Percentiles rank a stretch among this genome's conserved stretches.
phyloP scores from a whole-genome alignment of 2,329 filamentous ascomycete species.

The Fusarium transvaalense region DNA sequence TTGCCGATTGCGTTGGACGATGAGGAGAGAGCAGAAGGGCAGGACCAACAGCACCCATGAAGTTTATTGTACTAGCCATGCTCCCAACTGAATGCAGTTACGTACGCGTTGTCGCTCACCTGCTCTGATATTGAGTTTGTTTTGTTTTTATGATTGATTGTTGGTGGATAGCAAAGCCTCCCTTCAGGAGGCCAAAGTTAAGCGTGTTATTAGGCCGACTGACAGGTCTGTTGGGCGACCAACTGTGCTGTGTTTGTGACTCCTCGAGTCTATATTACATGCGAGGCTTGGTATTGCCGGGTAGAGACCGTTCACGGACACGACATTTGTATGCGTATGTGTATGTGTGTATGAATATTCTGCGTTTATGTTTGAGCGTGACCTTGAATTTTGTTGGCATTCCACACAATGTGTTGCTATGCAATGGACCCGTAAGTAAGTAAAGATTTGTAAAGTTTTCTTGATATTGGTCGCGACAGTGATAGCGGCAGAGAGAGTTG shows the following conservation, averaged over 20 bases:
- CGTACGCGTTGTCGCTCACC: slow-evolving; percentile 7
- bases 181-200: slow-evolving; percentile 24
- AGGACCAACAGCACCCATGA: neutral
- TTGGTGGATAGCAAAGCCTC: slow-evolving; percentile 19
- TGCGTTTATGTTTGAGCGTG: neutral
- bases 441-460: neutral
- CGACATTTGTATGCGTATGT: neutral
- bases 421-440: neutral
- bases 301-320: neutral
- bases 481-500: neutral
- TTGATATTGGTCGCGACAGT: neutral
- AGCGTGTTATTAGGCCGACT: slow-evolving; percentile 30
- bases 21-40: neutral
- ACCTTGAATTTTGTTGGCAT: slow-evolving; percentile 20
- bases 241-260: neutral
- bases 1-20: slow-evolving; percentile 7
- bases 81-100: slow-evolving; percentile 4
- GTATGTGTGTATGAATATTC: neutral
- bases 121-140: slow-evolving; percentile 10
- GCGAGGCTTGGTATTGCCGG: neutral
- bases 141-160: neutral
- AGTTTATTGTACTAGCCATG: neutral
- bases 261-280: neutral
- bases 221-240: neutral
- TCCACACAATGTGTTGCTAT: slow-evolving; percentile 3